Evolutionary conservation across 768 basidiomycete species (phyloP), one percentile per base, ranked within the genome.

Genomic region (Boletus sp.): DNA sequence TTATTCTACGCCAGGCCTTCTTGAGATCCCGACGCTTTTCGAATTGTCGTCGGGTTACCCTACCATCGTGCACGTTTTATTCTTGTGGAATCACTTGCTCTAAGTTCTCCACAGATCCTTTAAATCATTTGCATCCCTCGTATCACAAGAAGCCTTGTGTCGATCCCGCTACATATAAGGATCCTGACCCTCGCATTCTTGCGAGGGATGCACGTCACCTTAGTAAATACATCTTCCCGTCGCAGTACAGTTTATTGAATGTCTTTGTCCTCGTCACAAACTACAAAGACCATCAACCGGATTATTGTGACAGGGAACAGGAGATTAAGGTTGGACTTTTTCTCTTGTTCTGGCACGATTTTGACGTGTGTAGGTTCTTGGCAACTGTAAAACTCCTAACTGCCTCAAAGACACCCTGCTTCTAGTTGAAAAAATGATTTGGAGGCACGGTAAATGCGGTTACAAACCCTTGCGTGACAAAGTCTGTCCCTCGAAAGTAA

Each of bases 181-280:
- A 83, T 35, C 78, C 77, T 1, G 81, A 84, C 58, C 73, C 76
- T 28, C 75, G 73, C 9, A 66, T 74, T 56, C 80, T 81, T 61
- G 76, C 75, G 44, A 77, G 77, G 40, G 70, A 82, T 39, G 80
- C 82, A 0, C 79, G 88, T 40, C 85, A 85, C 59, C 72, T 93
- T 1, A 79, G 88, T 35, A 94, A 94, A 73, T 88, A 93, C 64
- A 76, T 98, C 2, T 96, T 98, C 64, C 86, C 94, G 9, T 78
- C 86, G 39, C 90, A 94, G 63, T 92, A 86, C 64, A 80, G 82
- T 0, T 67, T 97, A 1, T 66, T 76, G 5, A 89, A 76, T 61
- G 78, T 86, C 2, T 94, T 94, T 58, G 49, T 57, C 5, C 39
- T 50, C 11, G 54, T 64, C 45, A 58, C 57, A 47, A 65, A 54